These are phyloP conservation scores for Penicillium verhagenii DNA, from an alignment of 495 filamentous ascomycete species.

Conservation along the genomic window DNA sequence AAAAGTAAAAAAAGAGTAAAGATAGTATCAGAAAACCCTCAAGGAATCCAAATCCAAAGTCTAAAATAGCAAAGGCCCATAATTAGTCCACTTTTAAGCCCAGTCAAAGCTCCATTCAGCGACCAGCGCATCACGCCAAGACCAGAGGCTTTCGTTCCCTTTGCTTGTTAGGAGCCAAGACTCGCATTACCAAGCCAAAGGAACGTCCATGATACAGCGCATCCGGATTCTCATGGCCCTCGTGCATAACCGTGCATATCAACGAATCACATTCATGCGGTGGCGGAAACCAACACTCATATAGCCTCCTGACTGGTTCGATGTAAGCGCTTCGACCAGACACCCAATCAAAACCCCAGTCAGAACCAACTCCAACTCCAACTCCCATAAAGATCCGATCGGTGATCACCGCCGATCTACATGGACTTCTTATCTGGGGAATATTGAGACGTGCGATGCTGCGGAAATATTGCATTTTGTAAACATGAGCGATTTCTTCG, in stretches of 20 bases:
- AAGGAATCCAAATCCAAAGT: conserved; percentile 6
- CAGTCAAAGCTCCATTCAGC: neutral
- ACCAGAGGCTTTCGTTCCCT: neutral
- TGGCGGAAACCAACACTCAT: conserved; percentile 16
- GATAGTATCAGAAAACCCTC: no score
- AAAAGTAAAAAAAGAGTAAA: conserved; percentile 25
- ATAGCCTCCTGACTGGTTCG: conserved; percentile 9
- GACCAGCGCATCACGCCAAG: neutral
- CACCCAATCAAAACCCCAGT: conserved; percentile 5
- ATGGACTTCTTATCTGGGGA: neutral
- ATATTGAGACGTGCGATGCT: neutral
- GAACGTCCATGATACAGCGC: neutral
- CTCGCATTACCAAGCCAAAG: neutral
- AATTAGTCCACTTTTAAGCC: conserved; percentile 23
- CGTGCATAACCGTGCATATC: conserved; percentile 2
- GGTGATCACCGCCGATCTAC: conserved; percentile 11
- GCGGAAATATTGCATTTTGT: neutral
- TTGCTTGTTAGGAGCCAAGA: neutral
- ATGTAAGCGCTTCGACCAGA: conserved; percentile 10
- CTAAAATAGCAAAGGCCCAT: conserved; percentile 15
- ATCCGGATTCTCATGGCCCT: neutral
- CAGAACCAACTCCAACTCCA: conserved; percentile 8
- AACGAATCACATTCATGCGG: conserved; percentile 4
- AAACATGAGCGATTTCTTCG: no score
- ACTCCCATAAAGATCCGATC: neutral